phyloP scores from a whole-genome alignment of 257 asterid species.

The Nicotiana undulata region DNA sequence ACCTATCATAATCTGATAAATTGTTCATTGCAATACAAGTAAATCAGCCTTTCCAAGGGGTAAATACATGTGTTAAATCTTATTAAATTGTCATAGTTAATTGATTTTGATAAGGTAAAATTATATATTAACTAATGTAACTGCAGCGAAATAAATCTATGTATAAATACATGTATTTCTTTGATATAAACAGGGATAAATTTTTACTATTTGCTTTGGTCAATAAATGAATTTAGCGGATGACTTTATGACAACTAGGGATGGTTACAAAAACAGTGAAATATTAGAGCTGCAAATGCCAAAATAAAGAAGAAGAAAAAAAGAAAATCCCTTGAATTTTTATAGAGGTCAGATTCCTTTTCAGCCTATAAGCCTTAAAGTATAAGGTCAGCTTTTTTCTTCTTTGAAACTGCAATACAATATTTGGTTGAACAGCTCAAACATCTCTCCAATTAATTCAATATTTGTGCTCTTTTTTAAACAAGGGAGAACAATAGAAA shows the following conservation, averaged over 20 bases:
- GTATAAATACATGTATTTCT: too few species aligned
- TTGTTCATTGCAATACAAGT: background rate
- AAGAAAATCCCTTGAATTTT: background rate
- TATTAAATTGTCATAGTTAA: background rate
- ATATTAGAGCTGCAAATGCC: background rate
- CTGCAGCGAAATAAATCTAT: too few species aligned
- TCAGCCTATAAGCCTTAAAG: too few species aligned
- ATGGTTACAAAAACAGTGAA: background rate
- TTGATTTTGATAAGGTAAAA: too few species aligned
- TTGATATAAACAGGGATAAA: too few species aligned
- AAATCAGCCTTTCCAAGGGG: too few species aligned
- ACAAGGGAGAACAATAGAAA: background rate
- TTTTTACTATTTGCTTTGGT: background rate
- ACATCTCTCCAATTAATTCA: background rate
- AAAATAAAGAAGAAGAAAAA: background rate
- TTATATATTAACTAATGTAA: too few species aligned
- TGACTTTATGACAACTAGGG: background rate
- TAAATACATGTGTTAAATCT: too few species aligned
- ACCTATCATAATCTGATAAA: background rate
- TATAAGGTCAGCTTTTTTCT: background rate
- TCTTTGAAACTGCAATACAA: background rate
- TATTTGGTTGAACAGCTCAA: background rate
- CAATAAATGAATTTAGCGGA: background rate
- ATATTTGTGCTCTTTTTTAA: background rate
- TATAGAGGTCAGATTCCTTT: background rate